Evolutionary conservation across 148 eudicot genomes (phyloP), one percentile per base, ranked within the genome.

Genomic region (Agrostemma githago): DNA sequence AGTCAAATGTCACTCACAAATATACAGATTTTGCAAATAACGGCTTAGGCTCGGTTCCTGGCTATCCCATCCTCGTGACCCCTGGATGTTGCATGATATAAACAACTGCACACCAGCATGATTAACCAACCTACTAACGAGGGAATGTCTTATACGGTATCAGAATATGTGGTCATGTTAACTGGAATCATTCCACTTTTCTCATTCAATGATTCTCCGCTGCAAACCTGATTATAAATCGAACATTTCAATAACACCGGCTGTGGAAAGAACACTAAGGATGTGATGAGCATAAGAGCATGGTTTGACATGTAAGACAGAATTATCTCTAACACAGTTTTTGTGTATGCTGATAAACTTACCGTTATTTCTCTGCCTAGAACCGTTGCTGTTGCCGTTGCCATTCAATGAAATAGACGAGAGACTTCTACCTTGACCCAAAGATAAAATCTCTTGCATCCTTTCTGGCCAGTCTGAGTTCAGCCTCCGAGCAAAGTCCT

Each of bases 381-480:
- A 85, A 54, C 82, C 84, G 73, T 74, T 85, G 61, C 86, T 86
- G 73, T 73, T 79, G 46, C 82, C 84, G 73, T 74, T 85, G 61
- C 86, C 86, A 73, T 73, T 79, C 53, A 76, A 63, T 57, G 86
- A 70, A 53, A 79, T 21, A 37, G 88, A 81, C 8, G 77, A 62
- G 67, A 78, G 78, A 71, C 89, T 82, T 72, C 88, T 86, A 20
- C 83, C 87, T 74, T 78, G 85, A 46, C 89, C 89, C 73, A 86
- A 68, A 12, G 89, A 81, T 21, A 84, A 66, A 76, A 90, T 77
- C 81, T 86, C 92, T 71, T 88, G 89, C 90, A 87, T 83, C 78
- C 92, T 87, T 67, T 90, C 91, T 12, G 92, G 91, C 96, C 96
- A 91, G 79, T 84, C 91, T 61, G 91, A 83, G 62, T 89, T 89